Evolutionary conservation across 129 eudicot species (phyloP), one percentile per base, ranked within the genome.

Genomic region (Flaveria ramosissima): DNA sequence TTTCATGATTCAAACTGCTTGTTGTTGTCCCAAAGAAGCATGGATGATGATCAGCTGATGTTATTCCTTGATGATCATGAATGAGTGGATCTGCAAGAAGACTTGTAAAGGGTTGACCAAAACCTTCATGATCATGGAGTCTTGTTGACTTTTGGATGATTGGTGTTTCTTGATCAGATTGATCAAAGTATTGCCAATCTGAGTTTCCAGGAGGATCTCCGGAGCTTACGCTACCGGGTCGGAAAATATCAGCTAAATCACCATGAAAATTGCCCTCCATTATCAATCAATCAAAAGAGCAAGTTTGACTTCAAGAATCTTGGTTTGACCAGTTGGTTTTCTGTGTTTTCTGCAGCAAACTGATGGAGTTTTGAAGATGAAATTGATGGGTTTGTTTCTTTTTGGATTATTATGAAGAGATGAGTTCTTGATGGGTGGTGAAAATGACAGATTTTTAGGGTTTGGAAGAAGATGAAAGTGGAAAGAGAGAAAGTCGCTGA

Each of bases 231-330:
- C 89, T 83, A 48, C 87, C 84, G 0, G 93, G 89, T 69, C 94
- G 87, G 81, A 93, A 68, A 52, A 93, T 89, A 79, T 93, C 98
- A 6, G 90, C 85, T 76, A 93, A 82, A 85, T 93, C 97, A 16
- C 98, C 98, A 66, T 87, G 94, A 74, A 71, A 90, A 66, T 86
- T 92, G 67, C 70, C 41, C 47, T 90, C 95, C 96, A 88, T 90
- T 13, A 4, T 75, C 47, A 23, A 62, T 3, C 19, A 42, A 27
- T 55, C 6, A 13, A 7, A 30, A 59, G 32, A 17, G 11, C 51
- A n/a, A 77, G 45, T 11, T 41, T 23, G 3, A 59, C 70, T 64
- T 39, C 41, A 69, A 81, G 67, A 57, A 50, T 39, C 72, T 81
- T 75, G 65, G 9, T 4, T 23, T 81, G 51, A 64, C 53, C 51